Evolutionary conservation across 2,329 filamentous ascomycete genomes (phyloP), one percentile per base, ranked within the genome.

Genomic region (Didymella pomorum): DNA sequence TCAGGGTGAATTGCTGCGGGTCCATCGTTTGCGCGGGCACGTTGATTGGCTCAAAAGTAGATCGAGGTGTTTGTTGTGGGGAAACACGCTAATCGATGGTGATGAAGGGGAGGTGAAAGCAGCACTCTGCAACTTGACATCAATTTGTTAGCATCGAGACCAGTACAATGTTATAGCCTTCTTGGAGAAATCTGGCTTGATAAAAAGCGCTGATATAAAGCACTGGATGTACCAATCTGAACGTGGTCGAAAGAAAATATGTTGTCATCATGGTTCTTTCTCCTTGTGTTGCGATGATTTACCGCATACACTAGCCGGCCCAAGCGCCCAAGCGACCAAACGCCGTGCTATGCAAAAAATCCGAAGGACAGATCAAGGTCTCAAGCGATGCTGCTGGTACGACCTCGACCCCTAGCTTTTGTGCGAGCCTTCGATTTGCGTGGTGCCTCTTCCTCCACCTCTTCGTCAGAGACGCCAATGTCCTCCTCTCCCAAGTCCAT

Each of bases 401-500:
- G 62, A 10, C 66, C 65, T 44, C 64, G 62, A 33, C 66, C 64
- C 31, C 64, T 65, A 2, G 55, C 50, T 18, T 63, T 66, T 2
- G 60, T 54, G 31, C 57, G 60, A 33, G 63, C 64, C 49, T 64
- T 72, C 1, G 64, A 21, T 58, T 69, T 72, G 28, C 60, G 64
- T 9, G 66, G 60, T 9, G 58, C 62, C 20, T 63, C 23, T 25
- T 25, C 63, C 14, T 66, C 65, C 18, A 60, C 61, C 10, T 62
- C 58, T 1, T 71, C 64, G 31, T 72, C 71, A 21, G 64, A 70
- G 14, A 60, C 61, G 2, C 59, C 68, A 18, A 73, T 66, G 33
- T 72, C 71, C 47, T 73, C 71, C 41, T 69, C 67, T 8, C 46
- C 64, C 3, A 66, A 41, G 20, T 69, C 61, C 63, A 68, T 68